These are phyloP conservation scores for Sphaerosporella brunnea DNA, from an alignment of 495 filamentous ascomycete species.

Conservation along the genomic window DNA sequence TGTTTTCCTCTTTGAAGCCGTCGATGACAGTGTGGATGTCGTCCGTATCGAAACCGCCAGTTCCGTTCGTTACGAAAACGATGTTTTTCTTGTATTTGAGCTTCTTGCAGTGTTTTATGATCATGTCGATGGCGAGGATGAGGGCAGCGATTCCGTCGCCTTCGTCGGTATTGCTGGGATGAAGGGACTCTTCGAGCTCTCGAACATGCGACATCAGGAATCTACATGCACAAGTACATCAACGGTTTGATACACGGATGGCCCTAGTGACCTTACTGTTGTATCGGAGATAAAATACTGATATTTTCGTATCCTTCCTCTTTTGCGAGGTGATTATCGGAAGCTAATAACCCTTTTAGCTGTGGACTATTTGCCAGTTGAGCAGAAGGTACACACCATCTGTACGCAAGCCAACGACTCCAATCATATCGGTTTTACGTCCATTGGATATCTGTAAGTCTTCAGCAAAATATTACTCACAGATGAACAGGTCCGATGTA, in stretches of 20 bases:
- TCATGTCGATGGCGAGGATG: slow-evolving; percentile 72
- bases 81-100: slow-evolving; percentile 78
- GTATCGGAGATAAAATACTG: slow-evolving; percentile 50
- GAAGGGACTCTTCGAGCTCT: slow-evolving; percentile 41
- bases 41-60: slow-evolving; percentile 48
- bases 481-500: background rate
- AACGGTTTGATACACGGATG: no score
- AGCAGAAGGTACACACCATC: slow-evolving; percentile 40
- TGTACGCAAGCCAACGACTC: slow-evolving; percentile 68
- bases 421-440: slow-evolving; percentile 62
- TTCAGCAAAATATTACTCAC: background rate
- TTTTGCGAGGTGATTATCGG: slow-evolving; percentile 43
- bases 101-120: slow-evolving; percentile 60
- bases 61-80: slow-evolving; percentile 66
- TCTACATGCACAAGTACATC: no score
- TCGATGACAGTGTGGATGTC: slow-evolving; percentile 45
- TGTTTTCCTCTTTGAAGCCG: slow-evolving; percentile 54
- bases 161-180: slow-evolving; percentile 45
- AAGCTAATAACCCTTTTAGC: slow-evolving; percentile 32
- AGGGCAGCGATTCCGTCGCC: slow-evolving; percentile 81
- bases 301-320: slow-evolving; percentile 58
- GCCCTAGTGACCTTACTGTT: slow-evolving; percentile 41
- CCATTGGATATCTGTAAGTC: slow-evolving; percentile 48
- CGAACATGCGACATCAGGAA: slow-evolving; percentile 46
- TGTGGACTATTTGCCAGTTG: no score